phyloP scores from a whole-genome alignment of 1,284 basidiomycete species.

The Earliella scabrosa region DNA sequence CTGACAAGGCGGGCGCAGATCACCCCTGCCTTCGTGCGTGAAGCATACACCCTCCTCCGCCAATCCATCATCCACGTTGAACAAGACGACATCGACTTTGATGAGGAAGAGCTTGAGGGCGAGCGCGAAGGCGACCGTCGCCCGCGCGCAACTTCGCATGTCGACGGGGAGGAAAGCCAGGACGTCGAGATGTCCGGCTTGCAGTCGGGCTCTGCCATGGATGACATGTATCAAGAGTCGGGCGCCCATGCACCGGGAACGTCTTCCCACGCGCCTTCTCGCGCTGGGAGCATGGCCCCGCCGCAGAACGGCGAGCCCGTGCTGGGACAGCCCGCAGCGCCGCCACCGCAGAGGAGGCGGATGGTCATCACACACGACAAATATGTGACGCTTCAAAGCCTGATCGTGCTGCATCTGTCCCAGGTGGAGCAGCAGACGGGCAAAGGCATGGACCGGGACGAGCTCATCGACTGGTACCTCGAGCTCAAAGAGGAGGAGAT shows the following conservation, averaged over 20 bases:
- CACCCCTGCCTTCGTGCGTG: conserved; percentile 90
- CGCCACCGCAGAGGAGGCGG: conserved; percentile 61
- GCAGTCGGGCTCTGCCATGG: conserved; percentile 60
- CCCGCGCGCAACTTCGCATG: conserved; percentile 26
- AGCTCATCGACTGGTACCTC: conserved; percentile 96
- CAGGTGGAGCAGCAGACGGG: conserved; percentile 80
- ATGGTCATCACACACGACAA: conserved; percentile 96
- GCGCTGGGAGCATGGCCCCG: conserved; percentile 39
- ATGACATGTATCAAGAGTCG: conserved; percentile 50
- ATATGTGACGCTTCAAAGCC: conserved; percentile 89
- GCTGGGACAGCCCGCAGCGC: conserved; percentile 23
- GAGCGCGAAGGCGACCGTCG: conserved; percentile 47
- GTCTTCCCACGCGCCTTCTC: conserved; percentile 33
- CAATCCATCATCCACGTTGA: conserved; percentile 99
- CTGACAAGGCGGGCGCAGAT: conserved; percentile 59
- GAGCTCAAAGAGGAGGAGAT: conserved; percentile 88
- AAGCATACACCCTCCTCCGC: conserved; percentile 91
- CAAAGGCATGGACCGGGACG: conserved; percentile 83
- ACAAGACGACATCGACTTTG: conserved; percentile 98
- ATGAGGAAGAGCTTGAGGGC: conserved; percentile 85
- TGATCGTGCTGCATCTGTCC: conserved; percentile 85
- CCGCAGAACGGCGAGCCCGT: conserved; percentile 15
- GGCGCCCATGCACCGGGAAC: conserved; percentile 39
- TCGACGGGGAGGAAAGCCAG: conserved; percentile 51
- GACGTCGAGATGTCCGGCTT: conserved; percentile 70